These are phyloP conservation scores for Daldinia eschscholtzii DNA, from an alignment of 2,329 filamentous ascomycete species.

Conservation along the genomic window DNA sequence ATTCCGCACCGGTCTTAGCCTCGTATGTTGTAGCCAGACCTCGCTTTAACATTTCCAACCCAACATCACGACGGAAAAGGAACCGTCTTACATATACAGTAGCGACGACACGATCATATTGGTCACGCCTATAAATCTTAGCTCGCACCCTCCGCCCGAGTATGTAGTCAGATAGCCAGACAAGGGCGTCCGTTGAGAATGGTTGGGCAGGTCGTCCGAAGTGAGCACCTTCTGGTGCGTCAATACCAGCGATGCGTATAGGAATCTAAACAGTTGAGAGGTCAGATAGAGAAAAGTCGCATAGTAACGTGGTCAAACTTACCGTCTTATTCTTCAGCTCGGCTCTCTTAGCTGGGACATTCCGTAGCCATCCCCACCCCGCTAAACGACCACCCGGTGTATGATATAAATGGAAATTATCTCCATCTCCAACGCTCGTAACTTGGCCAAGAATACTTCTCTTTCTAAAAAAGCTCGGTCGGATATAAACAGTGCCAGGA, in stretches of 20 bases:
- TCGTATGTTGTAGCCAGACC: slow-evolving; percentile 94
- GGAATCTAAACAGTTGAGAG: slow-evolving; percentile 72
- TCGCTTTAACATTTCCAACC: slow-evolving; percentile 86
- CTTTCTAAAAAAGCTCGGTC: slow-evolving; percentile 78
- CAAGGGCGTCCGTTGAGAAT: slow-evolving; percentile 81
- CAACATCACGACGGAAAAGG: slow-evolving; percentile 81
- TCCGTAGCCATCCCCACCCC: slow-evolving; percentile 94
- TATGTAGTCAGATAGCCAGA: slow-evolving; percentile 83
- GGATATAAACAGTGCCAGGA: slow-evolving; percentile 80
- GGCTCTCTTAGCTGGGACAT: slow-evolving; percentile 75
- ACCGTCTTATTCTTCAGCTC: slow-evolving; percentile 83
- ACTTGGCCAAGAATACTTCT: slow-evolving; percentile 86
- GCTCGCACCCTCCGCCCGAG: slow-evolving; percentile 80
- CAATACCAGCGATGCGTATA: slow-evolving; percentile 89
- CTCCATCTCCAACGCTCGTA: slow-evolving; percentile 94
- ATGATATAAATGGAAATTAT: slow-evolving; percentile 95
- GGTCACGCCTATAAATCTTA: slow-evolving; percentile 86
- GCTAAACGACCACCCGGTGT: slow-evolving; percentile 88
- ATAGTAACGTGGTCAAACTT: slow-evolving; percentile 50
- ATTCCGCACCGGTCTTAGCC: slow-evolving; percentile 89
- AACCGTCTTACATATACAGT: slow-evolving; percentile 81
- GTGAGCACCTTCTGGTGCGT: slow-evolving; percentile 92
- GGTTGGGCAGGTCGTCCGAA: slow-evolving; percentile 92
- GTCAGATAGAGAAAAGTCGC: slow-evolving; percentile 16
- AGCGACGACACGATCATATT: slow-evolving; percentile 91